These are phyloP conservation scores for Artemisia annua DNA, from an alignment of 129 eudicot genomes.

Conservation along the genomic window DNA sequence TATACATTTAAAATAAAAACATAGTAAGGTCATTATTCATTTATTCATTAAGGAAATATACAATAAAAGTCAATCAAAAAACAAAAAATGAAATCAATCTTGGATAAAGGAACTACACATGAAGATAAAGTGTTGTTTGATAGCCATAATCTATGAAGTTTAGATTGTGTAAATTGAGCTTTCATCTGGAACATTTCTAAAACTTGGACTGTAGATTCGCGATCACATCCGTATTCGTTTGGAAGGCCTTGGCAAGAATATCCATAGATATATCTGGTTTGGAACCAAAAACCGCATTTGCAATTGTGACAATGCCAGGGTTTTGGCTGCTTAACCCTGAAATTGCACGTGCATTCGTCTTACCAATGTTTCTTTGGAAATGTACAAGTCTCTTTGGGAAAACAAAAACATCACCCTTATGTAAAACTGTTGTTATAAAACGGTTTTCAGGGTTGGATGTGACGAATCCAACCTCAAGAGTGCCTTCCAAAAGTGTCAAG, in stretches of 20 bases:
- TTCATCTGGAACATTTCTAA: neutral
- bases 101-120: neutral
- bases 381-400: slow-evolving; percentile 43
- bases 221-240: slow-evolving; percentile 18
- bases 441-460: slow-evolving; percentile 54
- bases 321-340: slow-evolving; percentile 47
- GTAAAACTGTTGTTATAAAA: slow-evolving; percentile 25
- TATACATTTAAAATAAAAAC: neutral
- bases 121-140: neutral
- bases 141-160: no score
- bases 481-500: slow-evolving; percentile 43
- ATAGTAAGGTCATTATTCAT: neutral
- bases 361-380: slow-evolving; percentile 42
- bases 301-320: slow-evolving; percentile 42
- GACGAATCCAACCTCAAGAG: slow-evolving; percentile 40
- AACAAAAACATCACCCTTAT: slow-evolving; percentile 48
- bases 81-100: neutral
- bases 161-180: neutral
- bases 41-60: neutral
- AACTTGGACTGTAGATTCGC: slow-evolving; percentile 18
- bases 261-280: slow-evolving; percentile 40
- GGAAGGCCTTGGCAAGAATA: slow-evolving; percentile 40
- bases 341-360: slow-evolving; percentile 29
- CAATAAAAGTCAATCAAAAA: neutral
- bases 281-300: slow-evolving; percentile 39